Conservation (phyloP, 352 stramenopile species). For the Globisporangium middletonii region DNA sequence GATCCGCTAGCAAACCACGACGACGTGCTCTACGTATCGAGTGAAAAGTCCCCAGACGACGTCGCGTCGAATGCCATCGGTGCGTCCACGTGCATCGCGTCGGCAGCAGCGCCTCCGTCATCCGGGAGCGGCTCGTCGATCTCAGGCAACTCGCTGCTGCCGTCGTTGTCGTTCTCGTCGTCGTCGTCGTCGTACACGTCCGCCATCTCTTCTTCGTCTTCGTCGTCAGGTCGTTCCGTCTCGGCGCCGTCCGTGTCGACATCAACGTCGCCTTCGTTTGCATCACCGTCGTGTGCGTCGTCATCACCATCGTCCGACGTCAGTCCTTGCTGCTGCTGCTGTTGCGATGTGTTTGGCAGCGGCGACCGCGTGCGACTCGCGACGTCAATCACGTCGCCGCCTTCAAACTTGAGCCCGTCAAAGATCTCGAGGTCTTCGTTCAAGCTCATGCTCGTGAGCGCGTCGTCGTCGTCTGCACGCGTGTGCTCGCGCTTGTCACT, state of each 20-base stretch:
- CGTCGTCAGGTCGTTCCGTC: conserved; percentile 29
- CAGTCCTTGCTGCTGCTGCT: conserved; percentile 9
- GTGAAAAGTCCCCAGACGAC: conserved; percentile 15
- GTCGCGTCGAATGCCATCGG: conserved; percentile 7
- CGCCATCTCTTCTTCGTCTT: conserved; percentile 31
- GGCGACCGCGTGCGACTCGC: conserved; percentile 14
- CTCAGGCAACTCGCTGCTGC: background rate
- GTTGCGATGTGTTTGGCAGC: background rate
- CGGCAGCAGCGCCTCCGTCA: background rate
- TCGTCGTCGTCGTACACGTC: conserved; percentile 62
- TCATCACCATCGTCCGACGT: conserved; percentile 18
- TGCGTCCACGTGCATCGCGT: background rate
- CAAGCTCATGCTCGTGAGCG: conserved; percentile 65
- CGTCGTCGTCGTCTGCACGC: conserved; percentile 44
- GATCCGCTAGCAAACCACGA: background rate
- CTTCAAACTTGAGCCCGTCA: conserved; percentile 83
- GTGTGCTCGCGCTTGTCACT: conserved; percentile 4
- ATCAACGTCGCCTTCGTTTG: conserved; percentile 14
- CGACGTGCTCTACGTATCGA: conserved; percentile 10
- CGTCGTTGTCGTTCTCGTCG: conserved; percentile 27
- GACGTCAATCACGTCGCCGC: conserved; percentile 77
- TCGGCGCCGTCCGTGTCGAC: conserved; percentile 32
- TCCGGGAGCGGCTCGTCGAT: background rate
- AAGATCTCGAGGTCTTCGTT: conserved; percentile 82
- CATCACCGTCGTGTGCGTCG: conserved; percentile 9